phyloP scores from a whole-genome alignment of 1,284 basidiomycete genomes.

The Boletellus sp. region DNA sequence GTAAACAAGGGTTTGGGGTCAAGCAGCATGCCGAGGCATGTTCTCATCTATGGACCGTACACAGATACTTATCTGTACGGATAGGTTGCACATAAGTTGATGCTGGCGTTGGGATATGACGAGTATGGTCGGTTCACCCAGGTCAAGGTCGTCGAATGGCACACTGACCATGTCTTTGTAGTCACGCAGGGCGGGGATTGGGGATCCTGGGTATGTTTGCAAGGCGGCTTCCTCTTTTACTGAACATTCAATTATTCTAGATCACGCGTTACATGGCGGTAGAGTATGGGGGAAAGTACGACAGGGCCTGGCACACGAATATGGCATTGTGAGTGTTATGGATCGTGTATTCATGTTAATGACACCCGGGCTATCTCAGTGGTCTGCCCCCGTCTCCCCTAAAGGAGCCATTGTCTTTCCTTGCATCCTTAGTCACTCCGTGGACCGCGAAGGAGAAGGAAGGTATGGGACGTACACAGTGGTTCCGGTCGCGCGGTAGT shows the following conservation, averaged over 20 bases:
- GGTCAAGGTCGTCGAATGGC: not conserved
- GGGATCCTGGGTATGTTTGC: conserved; percentile 39
- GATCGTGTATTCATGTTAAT: not conserved
- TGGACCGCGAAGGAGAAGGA: no score
- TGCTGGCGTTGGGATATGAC: conserved; percentile 50
- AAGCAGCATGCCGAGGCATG: conserved; percentile 41
- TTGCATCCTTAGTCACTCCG: no score
- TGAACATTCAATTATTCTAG: conserved; percentile 17
- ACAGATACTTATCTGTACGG: not conserved
- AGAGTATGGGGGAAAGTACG: conserved; percentile 39
- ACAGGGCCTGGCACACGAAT: conserved; percentile 48
- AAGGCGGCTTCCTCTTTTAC: not conserved
- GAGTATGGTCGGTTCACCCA: conserved; percentile 43
- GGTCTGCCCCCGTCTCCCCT: no score
- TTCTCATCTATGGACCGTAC: not conserved
- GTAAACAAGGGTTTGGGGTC: conserved; percentile 34
- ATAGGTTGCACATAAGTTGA: conserved; percentile 44
- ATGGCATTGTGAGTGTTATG: conserved; percentile 31
- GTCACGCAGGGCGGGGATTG: conserved; percentile 56
- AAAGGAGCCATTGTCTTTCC: no score
- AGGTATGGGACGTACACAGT: no score
- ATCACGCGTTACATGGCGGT: conserved; percentile 41
- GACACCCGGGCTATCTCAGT: conserved; percentile 20
- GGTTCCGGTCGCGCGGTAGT: no score
- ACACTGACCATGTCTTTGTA: conserved; percentile 18